A percentile compares a stretch with the other conserved stretches of the same genome.
phyloP scores from a whole-genome alignment of 2,329 filamentous ascomycete genomes.

The Xylariomycetidae sp. region DNA sequence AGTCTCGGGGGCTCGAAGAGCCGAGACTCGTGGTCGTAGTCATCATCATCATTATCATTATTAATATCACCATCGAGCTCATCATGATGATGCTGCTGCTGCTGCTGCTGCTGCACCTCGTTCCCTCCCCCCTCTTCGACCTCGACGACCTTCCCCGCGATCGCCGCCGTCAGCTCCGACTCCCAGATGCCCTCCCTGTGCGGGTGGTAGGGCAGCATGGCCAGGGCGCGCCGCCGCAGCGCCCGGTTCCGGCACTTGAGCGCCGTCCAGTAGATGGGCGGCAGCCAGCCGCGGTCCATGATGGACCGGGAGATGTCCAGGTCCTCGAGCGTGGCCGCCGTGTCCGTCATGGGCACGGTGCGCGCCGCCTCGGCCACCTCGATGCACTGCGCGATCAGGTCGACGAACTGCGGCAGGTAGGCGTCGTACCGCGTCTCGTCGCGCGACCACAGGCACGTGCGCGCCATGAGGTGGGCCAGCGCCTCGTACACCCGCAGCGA shows the following conservation, averaged over 20 bases:
- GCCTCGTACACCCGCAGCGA: not conserved
- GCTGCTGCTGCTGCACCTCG: not conserved
- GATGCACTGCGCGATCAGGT: not conserved
- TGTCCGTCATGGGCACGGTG: not conserved
- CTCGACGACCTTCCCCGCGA: not conserved
- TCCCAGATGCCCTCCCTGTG: not conserved
- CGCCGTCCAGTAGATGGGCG: not conserved
- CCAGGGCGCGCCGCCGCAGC: not conserved
- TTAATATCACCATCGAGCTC: too few species aligned
- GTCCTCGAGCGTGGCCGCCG: not conserved
- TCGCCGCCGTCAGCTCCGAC: not conserved
- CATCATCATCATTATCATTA: too few species aligned
- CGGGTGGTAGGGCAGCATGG: not conserved
- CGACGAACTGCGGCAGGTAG: not conserved
- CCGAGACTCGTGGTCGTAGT: not conserved
- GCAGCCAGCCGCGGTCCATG: not conserved
- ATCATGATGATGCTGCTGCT: too few species aligned
- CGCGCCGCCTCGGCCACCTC: not conserved
- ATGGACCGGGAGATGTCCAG: not conserved
- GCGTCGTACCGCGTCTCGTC: not conserved
- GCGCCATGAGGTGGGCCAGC: not conserved
- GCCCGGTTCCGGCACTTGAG: not conserved
- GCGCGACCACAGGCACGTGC: not conserved
- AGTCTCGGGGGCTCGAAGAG: not conserved
- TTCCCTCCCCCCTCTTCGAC: not conserved